These are phyloP conservation scores for Phytophthora pseudosyringae DNA, from an alignment of 352 stramenopile genomes.

Conservation along the genomic window DNA sequence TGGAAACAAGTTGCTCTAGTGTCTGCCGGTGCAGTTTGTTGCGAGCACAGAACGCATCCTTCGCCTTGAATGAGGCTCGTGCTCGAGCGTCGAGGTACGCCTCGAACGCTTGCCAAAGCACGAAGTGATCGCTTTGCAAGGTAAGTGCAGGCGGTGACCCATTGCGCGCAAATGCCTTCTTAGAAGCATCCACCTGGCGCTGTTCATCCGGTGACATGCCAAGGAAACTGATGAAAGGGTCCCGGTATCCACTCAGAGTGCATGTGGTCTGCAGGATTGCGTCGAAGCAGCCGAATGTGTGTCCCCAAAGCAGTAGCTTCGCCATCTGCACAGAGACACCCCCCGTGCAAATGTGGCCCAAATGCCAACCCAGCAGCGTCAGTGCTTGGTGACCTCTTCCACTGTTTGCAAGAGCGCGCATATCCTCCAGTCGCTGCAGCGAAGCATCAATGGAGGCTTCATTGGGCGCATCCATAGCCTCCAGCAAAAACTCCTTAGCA, in stretches of 20 bases:
- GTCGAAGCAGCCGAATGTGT: conserved; percentile 72
- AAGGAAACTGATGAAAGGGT: conserved; percentile 77
- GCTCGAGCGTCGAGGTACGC: conserved; percentile 54
- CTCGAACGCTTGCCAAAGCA: conserved; percentile 71
- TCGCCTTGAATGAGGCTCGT: conserved; percentile 43
- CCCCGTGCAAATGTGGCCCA: conserved; percentile 72
- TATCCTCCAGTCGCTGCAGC: conserved; percentile 85
- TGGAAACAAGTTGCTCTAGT: conserved; percentile 69
- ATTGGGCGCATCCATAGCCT: conserved; percentile 94
- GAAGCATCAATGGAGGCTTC: conserved; percentile 91
- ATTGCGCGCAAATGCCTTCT: conserved; percentile 58
- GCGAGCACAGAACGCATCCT: conserved; percentile 58
- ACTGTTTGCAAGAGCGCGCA: conserved; percentile 67
- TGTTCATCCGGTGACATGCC: conserved; percentile 70
- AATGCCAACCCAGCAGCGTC: conserved; percentile 78
- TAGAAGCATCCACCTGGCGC: conserved; percentile 59
- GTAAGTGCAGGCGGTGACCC: conserved; percentile 39
- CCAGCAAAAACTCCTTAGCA: conserved; percentile 87
- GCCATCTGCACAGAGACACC: conserved; percentile 74
- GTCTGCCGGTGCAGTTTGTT: conserved; percentile 72
- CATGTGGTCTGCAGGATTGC: conserved; percentile 69
- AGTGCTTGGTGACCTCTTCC: conserved; percentile 30
- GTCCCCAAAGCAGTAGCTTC: conserved; percentile 74
- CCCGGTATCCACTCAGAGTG: conserved; percentile 76
- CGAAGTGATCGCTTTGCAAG: conserved; percentile 77